Conservation (phyloP, 73 alveolate genomes). For the Tetrahymena malaccensis region DNA sequence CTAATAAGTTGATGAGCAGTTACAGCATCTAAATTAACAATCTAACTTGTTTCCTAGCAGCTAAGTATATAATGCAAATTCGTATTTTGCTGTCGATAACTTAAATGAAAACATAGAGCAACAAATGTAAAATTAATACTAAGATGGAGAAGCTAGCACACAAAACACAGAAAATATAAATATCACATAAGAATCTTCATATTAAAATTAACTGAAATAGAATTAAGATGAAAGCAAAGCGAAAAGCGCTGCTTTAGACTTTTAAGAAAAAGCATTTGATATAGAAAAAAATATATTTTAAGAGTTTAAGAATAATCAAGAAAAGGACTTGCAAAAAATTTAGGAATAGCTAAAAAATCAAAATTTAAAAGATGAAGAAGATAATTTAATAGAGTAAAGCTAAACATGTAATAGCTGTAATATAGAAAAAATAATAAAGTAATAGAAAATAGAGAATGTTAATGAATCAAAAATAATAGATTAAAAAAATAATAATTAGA, state of each 20-base stretch:
- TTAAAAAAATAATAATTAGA: background rate
- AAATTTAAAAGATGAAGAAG: background rate
- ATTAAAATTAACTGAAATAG: background rate
- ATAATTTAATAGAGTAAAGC: no score
- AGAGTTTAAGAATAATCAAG: background rate
- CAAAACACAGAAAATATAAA: no score
- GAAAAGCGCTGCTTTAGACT: background rate
- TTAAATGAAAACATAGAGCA: background rate
- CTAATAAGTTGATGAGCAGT: background rate
- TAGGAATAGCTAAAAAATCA: background rate
- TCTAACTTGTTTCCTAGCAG: background rate
- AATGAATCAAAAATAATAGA: background rate
- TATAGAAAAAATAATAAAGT: no score
- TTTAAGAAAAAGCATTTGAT: background rate
- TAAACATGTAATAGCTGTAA: background rate
- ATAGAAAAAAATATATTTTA: background rate
- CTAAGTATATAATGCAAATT: background rate
- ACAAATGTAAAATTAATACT: no score
- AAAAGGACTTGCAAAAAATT: background rate
- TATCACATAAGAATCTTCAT: background rate
- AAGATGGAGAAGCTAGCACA: background rate
- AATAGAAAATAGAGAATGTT: background rate
- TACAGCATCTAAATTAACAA: no score
- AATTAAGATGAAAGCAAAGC: background rate
- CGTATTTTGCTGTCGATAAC: background rate